These are phyloP conservation scores for Kalmusia sp. DNA, from an alignment of 2,329 filamentous ascomycete species.

Conservation along the genomic window DNA sequence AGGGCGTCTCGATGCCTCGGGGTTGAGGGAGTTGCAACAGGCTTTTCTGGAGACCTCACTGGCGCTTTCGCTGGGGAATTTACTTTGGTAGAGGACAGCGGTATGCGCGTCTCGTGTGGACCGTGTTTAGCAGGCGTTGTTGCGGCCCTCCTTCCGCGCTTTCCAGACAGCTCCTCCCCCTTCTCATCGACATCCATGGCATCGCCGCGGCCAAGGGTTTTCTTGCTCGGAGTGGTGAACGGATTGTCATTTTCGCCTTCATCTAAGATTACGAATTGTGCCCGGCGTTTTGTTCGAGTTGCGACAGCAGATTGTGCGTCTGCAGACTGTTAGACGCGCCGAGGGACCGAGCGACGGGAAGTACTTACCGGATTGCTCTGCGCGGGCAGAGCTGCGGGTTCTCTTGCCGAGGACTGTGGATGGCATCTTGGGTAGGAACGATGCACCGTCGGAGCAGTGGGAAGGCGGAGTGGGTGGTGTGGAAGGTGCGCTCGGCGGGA, in stretches of 20 bases:
- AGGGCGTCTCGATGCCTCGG: slow-evolving; percentile 82
- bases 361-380: slow-evolving; percentile 36
- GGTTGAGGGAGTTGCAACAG: slow-evolving; percentile 66
- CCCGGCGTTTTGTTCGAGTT: slow-evolving; percentile 52
- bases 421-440: slow-evolving; percentile 31
- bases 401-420: slow-evolving; percentile 48
- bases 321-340: slow-evolving; percentile 33
- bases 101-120: slow-evolving; percentile 49
- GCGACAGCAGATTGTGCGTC: slow-evolving; percentile 28
- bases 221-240: slow-evolving; percentile 50
- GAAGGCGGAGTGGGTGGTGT: slow-evolving; percentile 19
- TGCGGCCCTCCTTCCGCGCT: slow-evolving; percentile 38
- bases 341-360: slow-evolving; percentile 9
- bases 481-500: slow-evolving; percentile 29
- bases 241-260: slow-evolving; percentile 75
- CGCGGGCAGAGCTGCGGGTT: slow-evolving; percentile 39
- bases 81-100: slow-evolving; percentile 55
- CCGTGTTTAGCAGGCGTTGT: slow-evolving; percentile 58
- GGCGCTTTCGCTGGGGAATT: slow-evolving; percentile 57
- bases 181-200: slow-evolving; percentile 56
- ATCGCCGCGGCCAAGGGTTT: slow-evolving; percentile 44
- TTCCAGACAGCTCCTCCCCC: slow-evolving; percentile 41
- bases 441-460: too few relatives aligned
- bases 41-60: slow-evolving; percentile 57
- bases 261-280: slow-evolving; percentile 55